These are phyloP conservation scores for Corymbia calophylla DNA, from an alignment of 441 rosid genomes.

Conservation along the genomic window DNA sequence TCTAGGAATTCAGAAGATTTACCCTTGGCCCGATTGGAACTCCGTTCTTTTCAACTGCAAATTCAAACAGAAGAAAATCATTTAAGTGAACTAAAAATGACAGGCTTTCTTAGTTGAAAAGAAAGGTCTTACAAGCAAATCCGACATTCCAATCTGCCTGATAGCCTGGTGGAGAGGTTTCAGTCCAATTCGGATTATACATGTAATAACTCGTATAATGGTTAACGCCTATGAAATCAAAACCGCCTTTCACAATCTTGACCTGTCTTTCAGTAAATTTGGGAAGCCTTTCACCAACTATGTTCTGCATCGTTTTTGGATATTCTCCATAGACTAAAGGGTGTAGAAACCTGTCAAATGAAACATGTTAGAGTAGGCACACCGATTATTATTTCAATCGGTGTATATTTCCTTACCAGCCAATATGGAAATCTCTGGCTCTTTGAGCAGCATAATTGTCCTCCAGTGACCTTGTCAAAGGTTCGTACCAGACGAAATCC, in stretches of 20 bases:
- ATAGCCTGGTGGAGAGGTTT: constrained; percentile 9
- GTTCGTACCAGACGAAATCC: constrained; percentile 11
- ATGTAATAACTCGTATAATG: constrained; percentile 8
- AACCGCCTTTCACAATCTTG: background rate
- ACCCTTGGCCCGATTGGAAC: background rate
- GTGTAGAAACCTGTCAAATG: constrained; percentile 3
- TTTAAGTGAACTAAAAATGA: background rate
- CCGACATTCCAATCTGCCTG: constrained; percentile 12
- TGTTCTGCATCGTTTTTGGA: constrained; percentile 3
- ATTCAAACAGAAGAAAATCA: background rate
- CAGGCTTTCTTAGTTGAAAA: background rate
- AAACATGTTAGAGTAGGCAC: background rate
- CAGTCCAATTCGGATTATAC: background rate
- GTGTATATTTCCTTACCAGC: background rate
- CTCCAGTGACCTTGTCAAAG: background rate
- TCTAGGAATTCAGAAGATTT: background rate
- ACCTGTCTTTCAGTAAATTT: constrained; percentile 1
- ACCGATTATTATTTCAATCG: background rate
- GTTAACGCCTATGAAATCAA: constrained; percentile 5
- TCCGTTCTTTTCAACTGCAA: background rate
- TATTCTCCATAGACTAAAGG: constrained; percentile 12
- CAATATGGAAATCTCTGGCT: constrained; percentile 12
- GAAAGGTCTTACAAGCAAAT: constrained; percentile 6
- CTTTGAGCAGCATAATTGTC: constrained; percentile 16
- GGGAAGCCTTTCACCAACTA: constrained; percentile 9